Conservation (phyloP, 352 stramenopile species). For the Phytophthora idaei region DNA sequence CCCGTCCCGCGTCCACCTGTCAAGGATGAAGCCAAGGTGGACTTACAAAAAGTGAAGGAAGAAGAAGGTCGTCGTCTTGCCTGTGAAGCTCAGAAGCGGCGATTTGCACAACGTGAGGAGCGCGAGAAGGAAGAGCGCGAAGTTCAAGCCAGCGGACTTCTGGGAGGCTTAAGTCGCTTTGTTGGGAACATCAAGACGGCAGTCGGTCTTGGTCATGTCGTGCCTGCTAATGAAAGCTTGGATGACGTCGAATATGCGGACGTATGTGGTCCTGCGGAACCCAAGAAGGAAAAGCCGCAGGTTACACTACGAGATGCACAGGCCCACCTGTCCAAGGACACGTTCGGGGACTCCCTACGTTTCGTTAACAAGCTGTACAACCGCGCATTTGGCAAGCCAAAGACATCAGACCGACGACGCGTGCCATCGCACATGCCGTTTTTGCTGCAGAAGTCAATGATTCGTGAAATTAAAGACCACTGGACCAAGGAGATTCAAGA, state of each 20-base stretch:
- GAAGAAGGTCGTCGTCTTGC: slow-evolving; percentile 66
- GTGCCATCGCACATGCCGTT: slow-evolving; percentile 96
- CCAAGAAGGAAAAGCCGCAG: slow-evolving; percentile 24
- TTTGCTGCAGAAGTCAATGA: slow-evolving; percentile 87
- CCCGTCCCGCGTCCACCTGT: slow-evolving; percentile 27
- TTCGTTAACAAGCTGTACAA: slow-evolving; percentile 94
- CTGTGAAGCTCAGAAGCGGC: slow-evolving; percentile 65
- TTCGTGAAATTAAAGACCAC: slow-evolving; percentile 90
- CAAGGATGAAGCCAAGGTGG: slow-evolving; percentile 21
- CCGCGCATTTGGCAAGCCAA: slow-evolving; percentile 78
- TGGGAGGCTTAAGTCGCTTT: slow-evolving; percentile 13
- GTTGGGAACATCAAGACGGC: slow-evolving; percentile 36
- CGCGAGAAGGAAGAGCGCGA: slow-evolving; percentile 31
- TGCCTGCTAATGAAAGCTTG: slow-evolving; percentile 49
- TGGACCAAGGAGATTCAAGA: slow-evolving; percentile 74
- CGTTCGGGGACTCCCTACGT: slow-evolving; percentile 91
- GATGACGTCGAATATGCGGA: slow-evolving; percentile 78
- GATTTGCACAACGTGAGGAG: slow-evolving; percentile 43
- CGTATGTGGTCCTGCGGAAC: slow-evolving; percentile 43
- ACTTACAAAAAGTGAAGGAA: slow-evolving; percentile 45
- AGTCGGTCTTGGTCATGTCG: slow-evolving; percentile 48
- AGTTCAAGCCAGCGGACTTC: slow-evolving; percentile 21
- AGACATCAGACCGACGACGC: slow-evolving; percentile 56
- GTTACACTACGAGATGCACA: slow-evolving; percentile 39
- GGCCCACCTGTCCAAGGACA: slow-evolving; percentile 84